Evolutionary conservation across 2,329 filamentous ascomycete species (phyloP).

Genomic region (Fusarium beomiforme): DNA sequence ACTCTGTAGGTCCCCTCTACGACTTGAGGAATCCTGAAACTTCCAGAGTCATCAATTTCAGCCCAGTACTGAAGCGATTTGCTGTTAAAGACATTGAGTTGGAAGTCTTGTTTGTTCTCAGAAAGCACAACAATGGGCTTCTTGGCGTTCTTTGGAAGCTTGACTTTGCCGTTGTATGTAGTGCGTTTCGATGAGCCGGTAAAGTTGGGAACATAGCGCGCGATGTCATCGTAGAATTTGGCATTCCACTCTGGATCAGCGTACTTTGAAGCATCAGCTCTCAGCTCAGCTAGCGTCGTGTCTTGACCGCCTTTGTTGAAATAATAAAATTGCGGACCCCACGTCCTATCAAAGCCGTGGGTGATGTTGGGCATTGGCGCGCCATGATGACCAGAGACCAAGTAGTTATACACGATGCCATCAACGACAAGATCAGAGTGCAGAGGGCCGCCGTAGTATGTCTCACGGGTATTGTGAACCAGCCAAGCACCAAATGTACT

Average conservation of each 20-base stretch:
- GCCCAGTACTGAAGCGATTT: conserved; percentile 70
- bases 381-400: conserved; percentile 68
- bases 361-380: conserved; percentile 70
- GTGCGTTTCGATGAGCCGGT: conserved; percentile 10
- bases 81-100: conserved; percentile 57
- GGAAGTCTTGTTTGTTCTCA: conserved; percentile 42
- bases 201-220: conserved; percentile 21
- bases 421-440: conserved; percentile 71
- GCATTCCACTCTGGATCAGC: conserved; percentile 27
- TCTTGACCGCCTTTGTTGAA: conserved; percentile 57
- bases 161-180: conserved; percentile 20
- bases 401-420: conserved; percentile 72
- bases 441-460: conserved; percentile 67
- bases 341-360: conserved; percentile 70
- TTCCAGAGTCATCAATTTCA: conserved; percentile 56
- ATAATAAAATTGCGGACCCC: conserved; percentile 69
- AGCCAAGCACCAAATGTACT: conserved; percentile 68
- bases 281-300: background rate
- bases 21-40: conserved; percentile 29
- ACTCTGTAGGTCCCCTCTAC: conserved; percentile 31
- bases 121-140: conserved; percentile 62
- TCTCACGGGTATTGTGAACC: conserved; percentile 70
- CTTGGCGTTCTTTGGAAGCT: conserved; percentile 20
- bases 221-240: conserved; percentile 34
- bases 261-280: conserved; percentile 26